phyloP scores from a whole-genome alignment of 257 asterid genomes.

The Galeopsis tetrahit region DNA sequence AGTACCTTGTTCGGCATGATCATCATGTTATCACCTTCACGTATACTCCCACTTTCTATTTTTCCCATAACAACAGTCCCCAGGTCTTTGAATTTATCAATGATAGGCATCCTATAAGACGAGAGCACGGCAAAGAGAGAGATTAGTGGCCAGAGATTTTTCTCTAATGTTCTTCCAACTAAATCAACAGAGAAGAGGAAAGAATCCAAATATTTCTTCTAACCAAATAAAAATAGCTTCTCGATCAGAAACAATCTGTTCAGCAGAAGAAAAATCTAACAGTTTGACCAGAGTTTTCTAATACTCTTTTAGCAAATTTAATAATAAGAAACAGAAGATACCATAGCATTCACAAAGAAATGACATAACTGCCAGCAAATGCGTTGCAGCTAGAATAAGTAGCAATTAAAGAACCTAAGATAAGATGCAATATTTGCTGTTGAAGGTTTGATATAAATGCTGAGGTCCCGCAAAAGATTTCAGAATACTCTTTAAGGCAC shows the following conservation, averaged over 20 bases:
- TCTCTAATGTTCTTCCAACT: conserved; percentile 4
- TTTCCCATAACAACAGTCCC: conserved; percentile 99
- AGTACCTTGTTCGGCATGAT: conserved; percentile 95
- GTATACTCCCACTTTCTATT: conserved; percentile 86
- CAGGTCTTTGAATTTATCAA: conserved; percentile 92
- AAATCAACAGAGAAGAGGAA: conserved; percentile 17
- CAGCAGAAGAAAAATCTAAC: not conserved
- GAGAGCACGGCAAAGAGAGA: not conserved
- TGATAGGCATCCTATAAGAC: conserved; percentile 75
- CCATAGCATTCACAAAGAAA: not conserved
- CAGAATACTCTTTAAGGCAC: not conserved
- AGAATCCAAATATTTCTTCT: not conserved
- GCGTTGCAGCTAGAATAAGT: not conserved
- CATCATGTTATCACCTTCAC: conserved; percentile 81
- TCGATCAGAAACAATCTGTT: not conserved
- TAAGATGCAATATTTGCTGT: not conserved
- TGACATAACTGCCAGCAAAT: not conserved
- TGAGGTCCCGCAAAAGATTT: not conserved
- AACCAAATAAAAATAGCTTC: conserved; percentile 5
- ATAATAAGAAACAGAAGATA: not conserved
- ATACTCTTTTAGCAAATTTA: not conserved
- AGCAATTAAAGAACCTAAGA: not conserved
- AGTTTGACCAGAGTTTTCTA: not conserved
- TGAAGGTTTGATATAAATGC: not conserved
- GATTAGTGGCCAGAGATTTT: conserved; percentile 11